Percentiles rank a stretch among this genome's conserved stretches.
Conservation (phyloP, 257 asterid species). For the Solanum chiquidenum region DNA sequence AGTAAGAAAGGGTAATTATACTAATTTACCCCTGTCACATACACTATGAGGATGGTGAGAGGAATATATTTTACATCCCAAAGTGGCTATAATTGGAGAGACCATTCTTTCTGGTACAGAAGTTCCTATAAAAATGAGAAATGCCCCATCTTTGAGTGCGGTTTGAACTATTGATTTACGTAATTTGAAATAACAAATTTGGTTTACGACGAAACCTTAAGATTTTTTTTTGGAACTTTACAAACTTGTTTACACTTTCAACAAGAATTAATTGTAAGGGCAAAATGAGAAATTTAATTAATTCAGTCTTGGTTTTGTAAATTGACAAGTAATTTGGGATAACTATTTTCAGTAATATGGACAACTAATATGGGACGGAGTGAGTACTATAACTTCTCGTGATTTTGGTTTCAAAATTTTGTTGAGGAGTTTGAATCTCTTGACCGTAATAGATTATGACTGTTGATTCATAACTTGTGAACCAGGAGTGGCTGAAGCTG, state of each 20-base stretch:
- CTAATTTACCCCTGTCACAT: not conserved
- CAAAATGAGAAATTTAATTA: not conserved
- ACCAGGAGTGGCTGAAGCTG: not conserved
- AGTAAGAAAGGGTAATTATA: not conserved
- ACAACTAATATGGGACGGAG: not conserved
- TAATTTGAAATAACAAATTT: no score
- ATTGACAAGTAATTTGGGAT: not conserved
- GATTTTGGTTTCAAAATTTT: not conserved
- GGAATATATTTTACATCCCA: not conserved
- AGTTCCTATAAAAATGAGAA: not conserved
- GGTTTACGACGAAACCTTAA: not conserved
- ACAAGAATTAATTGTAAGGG: not conserved
- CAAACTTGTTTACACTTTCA: not conserved
- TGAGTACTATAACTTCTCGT: not conserved
- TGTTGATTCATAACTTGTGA: not conserved
- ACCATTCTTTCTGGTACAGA: not conserved
- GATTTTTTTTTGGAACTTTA: not conserved
- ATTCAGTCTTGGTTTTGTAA: not conserved
- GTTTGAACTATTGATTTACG: not conserved
- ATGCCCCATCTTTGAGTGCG: not conserved
- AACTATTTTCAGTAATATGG: not conserved
- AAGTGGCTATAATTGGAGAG: not conserved
- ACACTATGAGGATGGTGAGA: not conserved
- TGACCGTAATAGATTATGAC: not conserved
- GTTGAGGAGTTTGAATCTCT: not conserved